phyloP scores from a whole-genome alignment of 148 eudicot genomes.

The Polygonum maritimum region DNA sequence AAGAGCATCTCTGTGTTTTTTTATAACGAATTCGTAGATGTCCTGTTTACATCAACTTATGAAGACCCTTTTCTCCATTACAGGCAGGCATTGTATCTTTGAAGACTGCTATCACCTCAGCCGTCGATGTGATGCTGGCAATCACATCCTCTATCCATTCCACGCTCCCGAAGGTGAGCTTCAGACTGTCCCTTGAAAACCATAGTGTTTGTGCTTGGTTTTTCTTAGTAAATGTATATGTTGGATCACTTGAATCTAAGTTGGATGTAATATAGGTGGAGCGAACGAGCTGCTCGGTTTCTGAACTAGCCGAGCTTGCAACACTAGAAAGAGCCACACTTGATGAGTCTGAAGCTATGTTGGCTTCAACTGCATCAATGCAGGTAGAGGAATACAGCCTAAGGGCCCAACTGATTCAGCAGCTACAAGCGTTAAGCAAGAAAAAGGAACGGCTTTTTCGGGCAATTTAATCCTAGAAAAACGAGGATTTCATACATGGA shows the following conservation, averaged over 20 bases:
- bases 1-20: neutral
- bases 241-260: neutral
- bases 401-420: conserved; percentile 56
- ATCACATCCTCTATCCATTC: conserved; percentile 66
- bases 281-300: conserved; percentile 52
- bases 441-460: neutral
- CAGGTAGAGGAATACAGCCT: conserved; percentile 74
- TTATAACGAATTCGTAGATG: neutral
- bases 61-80: conserved; percentile 2
- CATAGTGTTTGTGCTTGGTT: neutral
- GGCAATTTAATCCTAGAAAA: neutral
- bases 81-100: conserved; percentile 70
- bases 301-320: conserved; percentile 68
- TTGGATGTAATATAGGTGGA: conserved; percentile 37
- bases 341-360: conserved; percentile 60
- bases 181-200: neutral
- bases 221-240: neutral
- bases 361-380: conserved; percentile 58
- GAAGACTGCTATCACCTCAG: conserved; percentile 65
- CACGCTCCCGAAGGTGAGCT: conserved; percentile 53
- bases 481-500: neutral
- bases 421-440: conserved; percentile 28
- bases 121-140: conserved; percentile 72
- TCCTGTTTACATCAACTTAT: neutral
- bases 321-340: conserved; percentile 70